A percentile compares a stretch with the other conserved stretches of the same genome.
Evolutionary conservation across 164 flowering plant genomes (phyloP).

Genomic region (Warburgia ugandensis): DNA sequence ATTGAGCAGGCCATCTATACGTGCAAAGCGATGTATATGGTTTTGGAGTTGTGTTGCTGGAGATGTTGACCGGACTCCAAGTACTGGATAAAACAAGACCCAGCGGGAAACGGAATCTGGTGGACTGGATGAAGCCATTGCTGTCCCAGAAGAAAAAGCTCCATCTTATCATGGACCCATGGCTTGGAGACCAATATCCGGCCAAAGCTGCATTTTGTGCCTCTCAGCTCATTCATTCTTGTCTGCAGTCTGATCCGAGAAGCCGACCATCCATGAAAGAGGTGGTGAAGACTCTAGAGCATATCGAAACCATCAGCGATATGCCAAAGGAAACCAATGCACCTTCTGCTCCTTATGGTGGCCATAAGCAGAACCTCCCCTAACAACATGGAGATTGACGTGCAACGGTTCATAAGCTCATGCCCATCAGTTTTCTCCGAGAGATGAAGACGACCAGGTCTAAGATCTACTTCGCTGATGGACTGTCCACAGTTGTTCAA

Average conservation of each 20-base stretch:
- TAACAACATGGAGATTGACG: background rate
- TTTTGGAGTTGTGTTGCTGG: conserved; percentile 79
- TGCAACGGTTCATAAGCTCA: no score
- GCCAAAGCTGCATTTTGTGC: conserved; percentile 40
- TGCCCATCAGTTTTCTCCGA: no score
- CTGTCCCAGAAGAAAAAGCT: conserved; percentile 42
- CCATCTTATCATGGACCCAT: conserved; percentile 43
- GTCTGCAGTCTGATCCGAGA: conserved; percentile 51
- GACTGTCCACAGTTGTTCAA: no score
- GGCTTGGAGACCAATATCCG: conserved; percentile 56
- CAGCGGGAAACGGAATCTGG: conserved; percentile 41
- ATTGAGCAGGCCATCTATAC: conserved; percentile 68
- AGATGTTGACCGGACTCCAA: conserved; percentile 62
- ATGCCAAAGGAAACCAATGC: conserved; percentile 25
- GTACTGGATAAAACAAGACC: conserved; percentile 74
- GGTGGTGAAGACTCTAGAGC: conserved; percentile 48
- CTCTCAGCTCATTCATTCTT: conserved; percentile 53
- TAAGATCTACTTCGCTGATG: no score
- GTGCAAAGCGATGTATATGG: conserved; percentile 87
- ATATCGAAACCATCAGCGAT: conserved; percentile 30
- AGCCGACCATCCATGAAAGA: conserved; percentile 75
- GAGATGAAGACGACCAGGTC: no score
- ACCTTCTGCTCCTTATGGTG: conserved; percentile 9
- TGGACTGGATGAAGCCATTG: conserved; percentile 72
- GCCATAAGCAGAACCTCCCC: conserved; percentile 7